These are phyloP conservation scores for Glutinoglossum americanum DNA, from an alignment of 495 filamentous ascomycete species.

Conservation along the genomic window DNA sequence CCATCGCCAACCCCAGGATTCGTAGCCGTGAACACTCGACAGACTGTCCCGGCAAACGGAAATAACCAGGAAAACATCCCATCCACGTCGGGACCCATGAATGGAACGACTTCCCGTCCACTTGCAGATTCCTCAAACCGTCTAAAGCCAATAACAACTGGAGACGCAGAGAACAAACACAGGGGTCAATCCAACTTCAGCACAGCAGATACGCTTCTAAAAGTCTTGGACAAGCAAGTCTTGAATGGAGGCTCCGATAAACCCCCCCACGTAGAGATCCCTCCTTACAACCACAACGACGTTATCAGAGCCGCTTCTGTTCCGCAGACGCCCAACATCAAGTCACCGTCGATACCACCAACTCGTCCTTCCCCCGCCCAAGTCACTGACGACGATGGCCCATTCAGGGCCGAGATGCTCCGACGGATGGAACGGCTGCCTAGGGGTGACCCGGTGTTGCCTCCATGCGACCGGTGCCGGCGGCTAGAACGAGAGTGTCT, in stretches of 20 bases:
- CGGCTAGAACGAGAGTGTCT: slow-evolving; percentile 60
- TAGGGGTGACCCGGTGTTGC: slow-evolving; percentile 47
- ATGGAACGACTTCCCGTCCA: neutral
- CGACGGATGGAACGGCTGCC: slow-evolving; percentile 52
- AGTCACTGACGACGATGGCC: slow-evolving; percentile 39
- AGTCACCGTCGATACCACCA: slow-evolving; percentile 24
- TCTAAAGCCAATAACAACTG: neutral
- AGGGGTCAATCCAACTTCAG: neutral
- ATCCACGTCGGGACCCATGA: neutral
- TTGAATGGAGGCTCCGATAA: neutral
- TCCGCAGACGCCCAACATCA: neutral
- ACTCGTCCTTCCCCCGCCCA: slow-evolving; percentile 24
- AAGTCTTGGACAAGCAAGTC: neutral
- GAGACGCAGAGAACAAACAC: neutral
- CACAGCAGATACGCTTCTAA: neutral
- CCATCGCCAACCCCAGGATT: slow-evolving; percentile 1
- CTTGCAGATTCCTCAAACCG: neutral
- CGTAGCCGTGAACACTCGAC: neutral
- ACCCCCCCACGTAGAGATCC: neutral
- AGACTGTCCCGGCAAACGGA: neutral
- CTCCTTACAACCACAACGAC: neutral
- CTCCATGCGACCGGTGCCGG: slow-evolving; percentile 68
- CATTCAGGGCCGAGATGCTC: slow-evolving; percentile 44
- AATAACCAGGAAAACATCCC: neutral
- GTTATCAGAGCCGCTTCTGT: neutral